Conservation (phyloP, 176 grass and related monocot species). For the Eleusine indica region DNA sequence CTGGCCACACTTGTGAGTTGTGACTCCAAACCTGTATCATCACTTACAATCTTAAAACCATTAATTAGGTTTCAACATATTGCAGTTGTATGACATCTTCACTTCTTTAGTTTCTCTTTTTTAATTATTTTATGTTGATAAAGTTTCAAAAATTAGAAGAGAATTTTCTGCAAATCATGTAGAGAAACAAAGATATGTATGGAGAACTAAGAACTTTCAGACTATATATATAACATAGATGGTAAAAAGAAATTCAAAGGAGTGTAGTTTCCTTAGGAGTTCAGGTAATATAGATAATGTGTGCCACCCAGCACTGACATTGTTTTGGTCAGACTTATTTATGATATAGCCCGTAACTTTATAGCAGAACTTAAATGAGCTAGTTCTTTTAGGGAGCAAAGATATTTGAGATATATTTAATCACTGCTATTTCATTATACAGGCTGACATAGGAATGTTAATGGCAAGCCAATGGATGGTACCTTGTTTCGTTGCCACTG, state of each 20-base stretch:
- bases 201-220: background rate
- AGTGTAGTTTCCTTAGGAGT: background rate
- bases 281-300: background rate
- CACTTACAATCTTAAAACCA: background rate
- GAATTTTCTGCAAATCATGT: background rate
- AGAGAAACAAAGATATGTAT: background rate
- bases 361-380: background rate
- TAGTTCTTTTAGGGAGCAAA: background rate
- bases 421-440: background rate
- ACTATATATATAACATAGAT: background rate
- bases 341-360: background rate
- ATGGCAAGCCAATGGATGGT: constrained; percentile 89
- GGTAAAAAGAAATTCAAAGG: background rate
- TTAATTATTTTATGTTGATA: background rate
- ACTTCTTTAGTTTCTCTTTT: background rate
- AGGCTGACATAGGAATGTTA: constrained; percentile 85
- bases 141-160: constrained; percentile 15
- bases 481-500: constrained; percentile 66
- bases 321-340: background rate
- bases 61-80: background rate
- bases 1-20: background rate
- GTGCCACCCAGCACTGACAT: background rate
- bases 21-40: background rate
- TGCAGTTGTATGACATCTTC: background rate
- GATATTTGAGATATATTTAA: background rate